phyloP scores from a whole-genome alignment of 163 green algal species.

The Chlamydomonas reinhardtii region DNA sequence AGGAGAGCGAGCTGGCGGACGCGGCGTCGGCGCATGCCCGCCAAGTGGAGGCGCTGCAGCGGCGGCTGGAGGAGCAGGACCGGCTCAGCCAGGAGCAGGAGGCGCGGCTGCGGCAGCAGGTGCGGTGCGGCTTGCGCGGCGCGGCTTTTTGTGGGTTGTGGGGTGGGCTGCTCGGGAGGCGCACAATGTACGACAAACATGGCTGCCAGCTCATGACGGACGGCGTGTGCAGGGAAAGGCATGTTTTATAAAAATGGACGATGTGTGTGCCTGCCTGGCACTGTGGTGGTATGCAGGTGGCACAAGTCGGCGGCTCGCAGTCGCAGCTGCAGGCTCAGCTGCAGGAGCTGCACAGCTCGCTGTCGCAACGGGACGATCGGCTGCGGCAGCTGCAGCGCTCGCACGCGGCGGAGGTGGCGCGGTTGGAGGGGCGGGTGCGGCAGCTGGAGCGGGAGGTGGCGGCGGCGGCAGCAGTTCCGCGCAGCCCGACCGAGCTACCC shows the following conservation, averaged over 20 bases:
- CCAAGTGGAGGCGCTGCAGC: conserved; percentile 2
- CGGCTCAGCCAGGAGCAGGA: conserved; percentile 9
- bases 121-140: not conserved
- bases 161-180: no score
- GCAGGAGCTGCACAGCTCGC: not conserved
- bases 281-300: not conserved
- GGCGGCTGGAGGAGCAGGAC: conserved; percentile 18
- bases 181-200: no score
- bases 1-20: conserved; percentile 18
- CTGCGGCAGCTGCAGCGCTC: conserved; percentile 6
- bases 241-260: no score
- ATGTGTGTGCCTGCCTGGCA: no score
- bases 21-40: not conserved
- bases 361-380: not conserved
- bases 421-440: conserved; percentile 5
- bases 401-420: not conserved
- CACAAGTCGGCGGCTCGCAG: not conserved
- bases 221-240: no score
- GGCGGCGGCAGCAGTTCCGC: not conserved
- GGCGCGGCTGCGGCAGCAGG: conserved; percentile 5
- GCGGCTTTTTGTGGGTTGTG: no score
- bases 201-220: no score
- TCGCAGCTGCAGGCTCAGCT: not conserved
- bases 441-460: conserved; percentile 33
- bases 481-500: not conserved